Evolutionary conservation across 768 basidiomycete species (phyloP).

Genomic region (Tricholoma hemisulphureum): DNA sequence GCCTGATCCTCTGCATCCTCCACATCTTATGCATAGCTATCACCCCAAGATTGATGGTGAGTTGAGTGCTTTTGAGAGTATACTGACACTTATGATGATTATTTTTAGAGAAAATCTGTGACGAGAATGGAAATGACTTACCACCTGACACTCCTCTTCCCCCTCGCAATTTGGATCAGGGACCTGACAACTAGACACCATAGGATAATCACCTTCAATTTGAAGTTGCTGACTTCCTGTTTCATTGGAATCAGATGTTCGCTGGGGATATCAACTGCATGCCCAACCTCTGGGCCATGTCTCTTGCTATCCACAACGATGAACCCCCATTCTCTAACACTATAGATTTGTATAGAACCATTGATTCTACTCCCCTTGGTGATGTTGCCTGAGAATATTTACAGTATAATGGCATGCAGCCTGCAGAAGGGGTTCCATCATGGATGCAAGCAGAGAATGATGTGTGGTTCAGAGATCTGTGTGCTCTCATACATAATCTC

Average conservation of each 20-base stretch:
- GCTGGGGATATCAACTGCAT: neutral
- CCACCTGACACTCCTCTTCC: neutral
- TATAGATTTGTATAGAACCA: too few species aligned
- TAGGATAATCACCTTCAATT: neutral
- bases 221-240: neutral
- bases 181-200: neutral
- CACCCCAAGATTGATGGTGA: neutral
- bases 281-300: neutral
- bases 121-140: neutral
- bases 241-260: neutral
- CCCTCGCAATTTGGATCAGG: neutral
- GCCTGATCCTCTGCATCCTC: neutral
- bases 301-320: neutral
- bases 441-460: too few species aligned
- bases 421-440: too few species aligned
- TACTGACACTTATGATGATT: neutral
- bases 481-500: too few species aligned
- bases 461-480: too few species aligned
- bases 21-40: neutral
- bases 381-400: too few species aligned
- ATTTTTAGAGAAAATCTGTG: neutral
- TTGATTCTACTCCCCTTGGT: too few species aligned
- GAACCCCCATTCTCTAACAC: too few species aligned
- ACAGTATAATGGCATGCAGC: too few species aligned
- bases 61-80: neutral